Evolutionary conservation across 2,329 filamentous ascomycete species (phyloP), one percentile per base, ranked within the genome.

Genomic region (Fusarium sp.): DNA sequence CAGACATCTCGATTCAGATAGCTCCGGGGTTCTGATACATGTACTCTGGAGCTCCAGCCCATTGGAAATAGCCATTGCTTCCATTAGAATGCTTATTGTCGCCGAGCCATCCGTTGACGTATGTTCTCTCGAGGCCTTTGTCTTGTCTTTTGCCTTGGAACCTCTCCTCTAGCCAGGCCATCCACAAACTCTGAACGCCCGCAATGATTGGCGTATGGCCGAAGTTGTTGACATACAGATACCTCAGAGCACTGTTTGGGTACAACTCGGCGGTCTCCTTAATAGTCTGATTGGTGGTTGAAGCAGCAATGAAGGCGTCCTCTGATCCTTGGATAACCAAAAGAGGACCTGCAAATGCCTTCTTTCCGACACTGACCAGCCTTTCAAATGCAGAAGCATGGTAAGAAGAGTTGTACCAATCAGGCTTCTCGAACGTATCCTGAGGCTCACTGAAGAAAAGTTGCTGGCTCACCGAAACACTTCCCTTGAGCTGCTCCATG

Each of bases 11-110:
- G 13, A 13, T 10, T 40, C 36, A 65, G 10, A 61, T 4, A 2
- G 59, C 58, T 2, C 48, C 56, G 1, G 59, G 56, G 17, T 63
- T 65, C 51, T 65, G 62, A 6, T 63, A 65, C 1, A 14, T 33
- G n/a, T 52, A 63, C 34, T 58, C 58, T 3, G 62, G 11, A 0
- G 40, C 62, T 17, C 62, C 62, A 43, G 28, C 46, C 61, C 61
- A 63, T 10, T 63, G 58, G 2, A 48, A 8, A 26, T 63, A 63
- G 1, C 49, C 39, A 14, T 64, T 63, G 0, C 44, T 58, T 13
- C 61, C 61, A 7, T 55, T 14, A 17, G 58, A 64, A 2, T 48
- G 28, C 6, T 50, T 63, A 3, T 22, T 15, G 6, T 31, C 18
- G 0, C 58, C 58, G 1, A 63, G 56, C 59, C 59, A 63, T n/a